phyloP scores from a whole-genome alignment of 345 rosid genomes.

The Aquilaria yunnanensis region DNA sequence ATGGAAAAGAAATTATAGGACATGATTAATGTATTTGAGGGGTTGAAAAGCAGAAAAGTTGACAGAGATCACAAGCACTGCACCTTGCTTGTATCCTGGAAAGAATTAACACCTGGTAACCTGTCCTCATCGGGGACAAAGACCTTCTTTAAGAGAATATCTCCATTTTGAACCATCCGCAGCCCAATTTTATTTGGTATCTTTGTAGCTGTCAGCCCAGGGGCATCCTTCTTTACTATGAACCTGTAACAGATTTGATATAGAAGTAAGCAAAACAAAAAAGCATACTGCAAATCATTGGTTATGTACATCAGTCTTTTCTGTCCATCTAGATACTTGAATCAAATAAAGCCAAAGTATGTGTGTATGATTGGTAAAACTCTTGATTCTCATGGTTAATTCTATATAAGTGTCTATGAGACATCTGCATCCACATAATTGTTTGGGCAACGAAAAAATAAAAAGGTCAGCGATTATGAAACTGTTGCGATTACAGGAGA shows the following conservation, averaged over 20 bases:
- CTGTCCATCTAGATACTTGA: neutral
- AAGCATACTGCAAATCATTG: no score
- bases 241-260: constrained; percentile 42
- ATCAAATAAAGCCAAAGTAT: neutral
- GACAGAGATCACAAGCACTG: constrained; percentile 6
- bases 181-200: constrained; percentile 90
- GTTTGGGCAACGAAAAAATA: neutral
- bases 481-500: no score
- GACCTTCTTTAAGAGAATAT: constrained; percentile 66
- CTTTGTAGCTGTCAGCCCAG: constrained; percentile 79
- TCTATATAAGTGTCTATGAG: neutral
- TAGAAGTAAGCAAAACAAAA: constrained; percentile 5
- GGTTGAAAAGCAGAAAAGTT: neutral
- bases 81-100: constrained; percentile 92
- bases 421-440: neutral
- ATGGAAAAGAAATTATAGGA: neutral
- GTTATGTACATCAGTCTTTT: neutral
- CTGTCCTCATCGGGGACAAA: constrained; percentile 88
- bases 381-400: neutral
- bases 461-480: no score
- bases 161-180: constrained; percentile 96
- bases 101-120: constrained; percentile 83
- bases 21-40: neutral
- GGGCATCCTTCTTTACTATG: constrained; percentile 82
- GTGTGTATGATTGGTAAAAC: neutral